Evolutionary conservation across 495 filamentous ascomycete genomes (phyloP).

Genomic region (Neurospora tetraspora): DNA sequence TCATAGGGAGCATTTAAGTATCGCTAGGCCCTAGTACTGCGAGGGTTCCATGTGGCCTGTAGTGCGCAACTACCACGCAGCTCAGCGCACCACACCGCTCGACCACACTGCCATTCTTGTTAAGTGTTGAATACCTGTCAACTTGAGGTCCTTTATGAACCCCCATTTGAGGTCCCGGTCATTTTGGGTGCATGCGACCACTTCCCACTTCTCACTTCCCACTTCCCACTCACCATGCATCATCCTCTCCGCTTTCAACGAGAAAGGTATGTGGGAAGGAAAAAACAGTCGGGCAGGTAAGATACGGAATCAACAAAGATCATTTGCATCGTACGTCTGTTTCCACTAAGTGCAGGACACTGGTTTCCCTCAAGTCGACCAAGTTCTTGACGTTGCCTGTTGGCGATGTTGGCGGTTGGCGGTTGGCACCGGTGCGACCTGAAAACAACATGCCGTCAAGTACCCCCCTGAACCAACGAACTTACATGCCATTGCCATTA

Average conservation of each 20-base stretch:
- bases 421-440: not conserved
- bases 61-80: not conserved
- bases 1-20: not conserved
- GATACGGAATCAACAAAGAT: not conserved
- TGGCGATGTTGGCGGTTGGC: not conserved
- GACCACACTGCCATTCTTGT: not conserved
- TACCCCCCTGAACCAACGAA: not conserved
- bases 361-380: not conserved
- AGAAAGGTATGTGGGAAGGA: not conserved
- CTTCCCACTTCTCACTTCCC: not conserved
- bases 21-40: not conserved
- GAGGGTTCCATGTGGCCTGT: not conserved
- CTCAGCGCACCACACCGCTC: not conserved
- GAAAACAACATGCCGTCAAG: not conserved
- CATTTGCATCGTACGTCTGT: not conserved
- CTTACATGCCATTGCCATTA: not conserved
- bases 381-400: not conserved
- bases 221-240: not conserved
- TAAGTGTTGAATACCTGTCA: not conserved
- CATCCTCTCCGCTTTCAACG: not conserved
- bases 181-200: not conserved
- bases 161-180: not conserved
- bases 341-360: not conserved
- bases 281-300: not conserved
- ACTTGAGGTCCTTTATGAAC: not conserved